Base-by-base conservation (phyloP, 345 rosid genomes). In the Ailanthus altissimus region DNA sequence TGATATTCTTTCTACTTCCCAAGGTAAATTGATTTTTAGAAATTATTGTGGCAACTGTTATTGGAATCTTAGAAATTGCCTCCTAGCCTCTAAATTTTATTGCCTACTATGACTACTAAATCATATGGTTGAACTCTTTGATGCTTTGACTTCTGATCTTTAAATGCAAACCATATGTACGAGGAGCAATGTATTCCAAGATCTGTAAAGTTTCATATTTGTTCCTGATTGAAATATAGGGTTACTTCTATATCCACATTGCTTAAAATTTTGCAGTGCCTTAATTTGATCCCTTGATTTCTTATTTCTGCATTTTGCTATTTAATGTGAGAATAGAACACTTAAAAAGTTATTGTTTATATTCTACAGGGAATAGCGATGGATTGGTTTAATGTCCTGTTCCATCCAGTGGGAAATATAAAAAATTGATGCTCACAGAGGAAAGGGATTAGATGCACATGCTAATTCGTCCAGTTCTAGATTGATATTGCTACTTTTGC, bases 1-100 rank as follows among this genome's bases (percentile, higher is more conserved):
- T 38, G 8, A 42, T n/a, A 14, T 56, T 40, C 8, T 20, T 77
- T 18, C 26, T n/a, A 50, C 45, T 3, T 1, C 72, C 23, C 7
- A n/a, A 50, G 72, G 78, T 40, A 73, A 79, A 26, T 73, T n/a
- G 36, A 61, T 15, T n/a, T 11, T 57, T 76, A n/a, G n/a, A n/a
- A n/a, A n/a, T n/a, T n/a, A n/a, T 9, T 60, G 28, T n/a, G 5
- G 16, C 25, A 10, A 58, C 50, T n/a, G 75, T 54, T 58, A 58
- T 25, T 57, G 54, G 66, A 12, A 23, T 68, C 58, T 72, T 72
- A 23, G 15, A 0, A 72, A 65, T 23, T 14, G 43, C 58, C 25
- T 72, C 14, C 54, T 16, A 3, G 26, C 50, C 59, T 47, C 32
- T 36, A 20, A 7, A 71, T 6, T 21, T 11, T 59, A 7, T 16